These are phyloP conservation scores for Cutaneotrichosporon sp. DNA, from an alignment of 1,284 basidiomycete species.

Conservation along the genomic window DNA sequence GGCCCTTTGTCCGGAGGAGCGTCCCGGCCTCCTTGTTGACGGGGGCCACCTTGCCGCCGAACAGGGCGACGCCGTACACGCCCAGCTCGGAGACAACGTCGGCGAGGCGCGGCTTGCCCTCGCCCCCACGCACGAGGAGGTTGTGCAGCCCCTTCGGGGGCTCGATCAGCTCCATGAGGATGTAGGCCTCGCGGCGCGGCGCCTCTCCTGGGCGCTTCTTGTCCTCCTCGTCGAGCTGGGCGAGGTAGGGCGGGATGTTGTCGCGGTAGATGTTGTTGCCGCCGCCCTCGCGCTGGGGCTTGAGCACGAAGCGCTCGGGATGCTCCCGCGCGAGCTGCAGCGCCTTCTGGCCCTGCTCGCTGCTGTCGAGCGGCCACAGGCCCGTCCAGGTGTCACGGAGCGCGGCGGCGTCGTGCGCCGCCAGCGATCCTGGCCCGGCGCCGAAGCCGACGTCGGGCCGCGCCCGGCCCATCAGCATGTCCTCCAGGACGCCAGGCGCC, in stretches of 20 bases:
- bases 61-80: constrained; percentile 85
- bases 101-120: constrained; percentile 55
- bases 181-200: constrained; percentile 66
- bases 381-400: constrained; percentile 72
- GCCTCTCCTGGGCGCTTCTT: constrained; percentile 26
- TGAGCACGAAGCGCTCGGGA: constrained; percentile 73
- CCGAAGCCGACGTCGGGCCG: constrained; percentile 49
- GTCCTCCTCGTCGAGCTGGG: constrained; percentile 59
- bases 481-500: constrained; percentile 70
- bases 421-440: constrained; percentile 53
- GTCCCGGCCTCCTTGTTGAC: constrained; percentile 74
- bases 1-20: constrained; percentile 87
- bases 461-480: constrained; percentile 60
- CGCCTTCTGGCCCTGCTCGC: constrained; percentile 56
- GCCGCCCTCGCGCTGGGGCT: constrained; percentile 95
- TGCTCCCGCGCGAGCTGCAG: constrained; percentile 61
- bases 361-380: constrained; percentile 65
- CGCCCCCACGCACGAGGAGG: constrained; percentile 66
- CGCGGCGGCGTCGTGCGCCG: constrained; percentile 56
- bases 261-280: constrained; percentile 93
- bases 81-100: constrained; percentile 91
- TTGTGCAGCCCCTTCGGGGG: constrained; percentile 69
- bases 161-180: constrained; percentile 87
- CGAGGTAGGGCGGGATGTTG: constrained; percentile 77
- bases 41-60: constrained; percentile 57